Conservation (phyloP, 1,139 yeast genomes). For the Taiozyma sp. region DNA sequence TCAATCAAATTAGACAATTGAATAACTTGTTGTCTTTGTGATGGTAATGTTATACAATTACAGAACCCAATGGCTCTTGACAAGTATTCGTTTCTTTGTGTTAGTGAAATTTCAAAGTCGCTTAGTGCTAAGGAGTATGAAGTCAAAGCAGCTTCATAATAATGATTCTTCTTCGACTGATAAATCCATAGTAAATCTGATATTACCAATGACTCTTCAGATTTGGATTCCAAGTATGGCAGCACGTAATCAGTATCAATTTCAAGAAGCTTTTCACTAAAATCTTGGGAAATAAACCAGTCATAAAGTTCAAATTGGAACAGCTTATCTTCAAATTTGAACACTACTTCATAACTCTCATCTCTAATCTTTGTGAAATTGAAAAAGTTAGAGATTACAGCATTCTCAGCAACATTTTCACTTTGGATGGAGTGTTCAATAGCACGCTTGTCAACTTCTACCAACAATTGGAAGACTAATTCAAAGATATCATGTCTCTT, state of each 20-base stretch:
- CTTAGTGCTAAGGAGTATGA: conserved; percentile 70
- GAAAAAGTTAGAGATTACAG: conserved; percentile 3
- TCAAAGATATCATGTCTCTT: conserved; percentile 59
- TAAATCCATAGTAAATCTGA: conserved; percentile 87
- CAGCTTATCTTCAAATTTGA: conserved; percentile 66
- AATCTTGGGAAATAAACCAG: conserved; percentile 81
- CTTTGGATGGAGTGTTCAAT: conserved; percentile 28
- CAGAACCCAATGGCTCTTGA: conserved; percentile 94
- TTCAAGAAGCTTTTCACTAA: conserved; percentile 70
- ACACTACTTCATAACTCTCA: conserved; percentile 67
- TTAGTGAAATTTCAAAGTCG: conserved; percentile 61
- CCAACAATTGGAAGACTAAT: conserved; percentile 66
- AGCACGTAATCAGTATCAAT: conserved; percentile 78
- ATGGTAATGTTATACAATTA: conserved; percentile 77
- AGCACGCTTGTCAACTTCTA: conserved; percentile 65
- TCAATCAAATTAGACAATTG: conserved; percentile 64
- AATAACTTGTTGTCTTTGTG: conserved; percentile 68
- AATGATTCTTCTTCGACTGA: conserved; percentile 76
- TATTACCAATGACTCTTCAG: conserved; percentile 60
- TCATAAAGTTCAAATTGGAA: conserved; percentile 91
- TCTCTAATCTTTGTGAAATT: conserved; percentile 57
- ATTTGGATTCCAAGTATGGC: conserved; percentile 70
- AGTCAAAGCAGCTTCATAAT: conserved; percentile 78
- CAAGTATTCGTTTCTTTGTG: conserved; percentile 77
- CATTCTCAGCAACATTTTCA: conserved; percentile 6